Percentiles rank a stretch among this genome's conserved stretches.
Conservation (phyloP, 192 early-diverging fungal genomes). For the Helicostylum pulchrum region DNA sequence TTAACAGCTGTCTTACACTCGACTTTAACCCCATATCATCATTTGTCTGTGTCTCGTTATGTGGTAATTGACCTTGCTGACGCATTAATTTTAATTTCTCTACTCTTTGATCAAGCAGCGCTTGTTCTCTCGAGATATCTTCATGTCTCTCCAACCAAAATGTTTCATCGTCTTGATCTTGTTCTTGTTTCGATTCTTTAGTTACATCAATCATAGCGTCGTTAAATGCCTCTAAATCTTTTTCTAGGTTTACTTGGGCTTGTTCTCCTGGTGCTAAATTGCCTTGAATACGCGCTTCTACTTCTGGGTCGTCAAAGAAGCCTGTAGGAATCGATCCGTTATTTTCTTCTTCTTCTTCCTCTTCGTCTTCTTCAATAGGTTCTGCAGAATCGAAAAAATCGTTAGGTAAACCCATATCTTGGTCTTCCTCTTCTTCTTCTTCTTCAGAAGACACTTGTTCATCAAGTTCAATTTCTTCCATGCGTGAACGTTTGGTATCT, state of each 20-base stretch:
- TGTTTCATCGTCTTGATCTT: conserved; percentile 35
- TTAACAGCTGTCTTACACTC: conserved; percentile 27
- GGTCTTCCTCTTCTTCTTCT: conserved; percentile 22
- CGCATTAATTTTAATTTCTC: conserved; percentile 30
- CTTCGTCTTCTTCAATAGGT: conserved; percentile 13
- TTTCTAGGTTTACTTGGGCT: conserved; percentile 21
- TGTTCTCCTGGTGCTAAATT: conserved; percentile 19
- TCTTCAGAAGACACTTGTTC: conserved; percentile 6
- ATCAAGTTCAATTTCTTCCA: conserved; percentile 4
- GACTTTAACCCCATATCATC: conserved; percentile 19
- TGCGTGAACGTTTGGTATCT: conserved; percentile 29
- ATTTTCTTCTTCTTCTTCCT: not conserved
- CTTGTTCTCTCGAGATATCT: conserved; percentile 32
- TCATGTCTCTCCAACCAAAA: conserved; percentile 34
- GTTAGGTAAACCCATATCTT: conserved; percentile 33
- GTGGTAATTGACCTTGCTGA: not conserved
- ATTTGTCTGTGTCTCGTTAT: not conserved
- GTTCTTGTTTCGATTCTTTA: conserved; percentile 16
- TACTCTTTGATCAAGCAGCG: conserved; percentile 19
- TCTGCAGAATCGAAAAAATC: conserved; percentile 43
- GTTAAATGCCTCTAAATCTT: conserved; percentile 33
- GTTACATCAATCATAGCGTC: conserved; percentile 26
- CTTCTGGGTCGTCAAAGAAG: conserved; percentile 52
- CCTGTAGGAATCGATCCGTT: conserved; percentile 37
- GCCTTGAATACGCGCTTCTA: conserved; percentile 43